Evolutionary conservation across 2,329 filamentous ascomycete species (phyloP), one percentile per base, ranked within the genome.

Genomic region (Diaporthe nobilis): DNA sequence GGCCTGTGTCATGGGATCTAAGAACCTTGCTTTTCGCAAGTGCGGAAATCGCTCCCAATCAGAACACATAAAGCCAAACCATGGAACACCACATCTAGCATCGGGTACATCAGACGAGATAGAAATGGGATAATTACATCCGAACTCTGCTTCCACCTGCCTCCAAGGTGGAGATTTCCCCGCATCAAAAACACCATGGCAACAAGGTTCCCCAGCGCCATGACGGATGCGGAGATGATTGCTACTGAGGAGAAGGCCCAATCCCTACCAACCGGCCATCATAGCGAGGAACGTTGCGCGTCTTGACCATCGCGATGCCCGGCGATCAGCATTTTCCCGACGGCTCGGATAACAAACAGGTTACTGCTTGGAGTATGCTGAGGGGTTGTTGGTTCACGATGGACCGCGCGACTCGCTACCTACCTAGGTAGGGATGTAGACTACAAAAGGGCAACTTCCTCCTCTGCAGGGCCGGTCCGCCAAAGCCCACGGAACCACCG

Each of bases 151-250:
- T 17, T 20, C 49, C n/a, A 39, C 31, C 15, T 17, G 49, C 65
- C 8, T 42, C 49, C 49, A 55, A 55, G 42, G 65, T 55, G 65
- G 65, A 70, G 65, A 8, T 42, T 70, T 70, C 65, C 65, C 65
- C 65, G 65, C 65, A 70, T 55, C 49, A 70, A 55, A 34, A 55
- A 42, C 42, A 70, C 49, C n/a, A 70, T 3, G 15, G 20, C 34
- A 25, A 39, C 65, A 55, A 55, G 65, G 47, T 47, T 47, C 65
- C 49, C 34, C 65, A 55, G 65, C 65, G 34, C 65, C 65, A 55
- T n/a, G 34, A 70, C 65, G 5, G 49, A 70, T 70, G 65, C 42
- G 65, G 65, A 70, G 49, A 70, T 70, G 65, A 70, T 70, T 70
- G 49, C 34, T 70, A 28, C 65, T 70, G 42, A 70, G 49, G 65